Percentiles rank a stretch among this genome's conserved stretches.
These are phyloP conservation scores for Durotheca rogersii DNA, from an alignment of 495 filamentous ascomycete genomes.

Conservation along the genomic window DNA sequence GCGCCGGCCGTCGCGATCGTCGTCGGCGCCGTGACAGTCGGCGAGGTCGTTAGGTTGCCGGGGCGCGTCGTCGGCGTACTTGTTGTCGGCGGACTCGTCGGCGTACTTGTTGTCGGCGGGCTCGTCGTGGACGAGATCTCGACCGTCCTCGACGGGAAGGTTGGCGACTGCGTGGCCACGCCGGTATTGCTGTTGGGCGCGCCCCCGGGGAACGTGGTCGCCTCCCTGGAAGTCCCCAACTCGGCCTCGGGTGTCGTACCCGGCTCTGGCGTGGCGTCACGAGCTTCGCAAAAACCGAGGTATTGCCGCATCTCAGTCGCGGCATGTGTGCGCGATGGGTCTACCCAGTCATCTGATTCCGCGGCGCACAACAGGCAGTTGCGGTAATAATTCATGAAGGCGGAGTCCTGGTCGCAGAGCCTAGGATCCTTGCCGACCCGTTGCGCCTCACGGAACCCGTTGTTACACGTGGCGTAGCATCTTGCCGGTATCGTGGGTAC, in stretches of 20 bases:
- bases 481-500: slow-evolving; percentile 40
- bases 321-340: slow-evolving; percentile 26
- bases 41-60: slow-evolving; percentile 4
- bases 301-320: slow-evolving; percentile 32
- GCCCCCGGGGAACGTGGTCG: slow-evolving; percentile 28
- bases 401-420: slow-evolving; percentile 47
- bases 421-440: slow-evolving; percentile 44
- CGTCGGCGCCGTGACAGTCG: slow-evolving; percentile 7
- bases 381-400: slow-evolving; percentile 40
- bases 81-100: slow-evolving; percentile 6
- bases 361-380: slow-evolving; percentile 47
- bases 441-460: slow-evolving; percentile 49
- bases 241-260: slow-evolving; percentile 17
- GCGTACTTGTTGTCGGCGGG: slow-evolving; percentile 5
- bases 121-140: slow-evolving; percentile 1
- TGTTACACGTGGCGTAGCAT: slow-evolving; percentile 59
- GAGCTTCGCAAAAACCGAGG: slow-evolving; percentile 35
- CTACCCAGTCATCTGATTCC: slow-evolving; percentile 16
- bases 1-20: slow-evolving; percentile 20
- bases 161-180: slow-evolving; percentile 18
- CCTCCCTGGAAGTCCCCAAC: slow-evolving; percentile 12
- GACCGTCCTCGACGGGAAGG: slow-evolving; percentile 13
- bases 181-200: slow-evolving; percentile 29
- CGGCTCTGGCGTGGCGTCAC: slow-evolving; percentile 2
- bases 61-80: slow-evolving; percentile 9